Base-by-base conservation (phyloP, 1,139 yeast genomes). In the Suhomyces guaymorum region DNA sequence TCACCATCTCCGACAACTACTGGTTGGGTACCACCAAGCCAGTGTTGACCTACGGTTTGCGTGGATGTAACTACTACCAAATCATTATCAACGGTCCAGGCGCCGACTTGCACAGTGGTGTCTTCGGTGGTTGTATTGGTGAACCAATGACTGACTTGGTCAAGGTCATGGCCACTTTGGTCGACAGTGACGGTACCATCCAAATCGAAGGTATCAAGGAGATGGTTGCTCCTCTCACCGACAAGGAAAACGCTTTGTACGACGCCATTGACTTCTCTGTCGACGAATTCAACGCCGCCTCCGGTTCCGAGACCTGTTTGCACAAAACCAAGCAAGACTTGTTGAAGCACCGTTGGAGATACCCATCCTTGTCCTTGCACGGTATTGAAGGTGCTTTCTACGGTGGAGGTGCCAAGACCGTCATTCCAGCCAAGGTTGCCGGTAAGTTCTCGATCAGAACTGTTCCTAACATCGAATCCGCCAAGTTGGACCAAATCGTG, bases 21-120 rank as follows among this genome's bases (percentile, higher is more conserved):
- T 92, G 99, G 99, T 75, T 92, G 44, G 99, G 98, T 46, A 90
- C 97, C 43, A 80, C 80, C 49, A 90, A 92, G 60, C 99, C 99
- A 13, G 97, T 88, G 5, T 78, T 92, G 56, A 94, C 99, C 25
- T 92, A 92, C 63, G 99, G 99, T 33, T 80, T 92, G 53, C 83
- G 99, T 65, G 99, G 99, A 45, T 87, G 92, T 56, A 86, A 86
- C 68, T 94, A 94, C 72, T 92, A 92, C 67, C 88, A 88, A 61
- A 66, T 90, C 49, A 65, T 74, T 23, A 68, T 92, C 44, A 75
- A 75, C 41, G 99, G 98, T 14, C 98, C 99, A 24, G 90, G 86
- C 32, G 97, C 98, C 7, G 99, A 94, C 61, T 76, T 92, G 65
- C 99, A 92, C 67, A 85, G 96, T 37, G 99, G 99, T 58, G 80